Evolutionary conservation across 179 eudicot species (phyloP).

Genomic region (Beta lomatogona): DNA sequence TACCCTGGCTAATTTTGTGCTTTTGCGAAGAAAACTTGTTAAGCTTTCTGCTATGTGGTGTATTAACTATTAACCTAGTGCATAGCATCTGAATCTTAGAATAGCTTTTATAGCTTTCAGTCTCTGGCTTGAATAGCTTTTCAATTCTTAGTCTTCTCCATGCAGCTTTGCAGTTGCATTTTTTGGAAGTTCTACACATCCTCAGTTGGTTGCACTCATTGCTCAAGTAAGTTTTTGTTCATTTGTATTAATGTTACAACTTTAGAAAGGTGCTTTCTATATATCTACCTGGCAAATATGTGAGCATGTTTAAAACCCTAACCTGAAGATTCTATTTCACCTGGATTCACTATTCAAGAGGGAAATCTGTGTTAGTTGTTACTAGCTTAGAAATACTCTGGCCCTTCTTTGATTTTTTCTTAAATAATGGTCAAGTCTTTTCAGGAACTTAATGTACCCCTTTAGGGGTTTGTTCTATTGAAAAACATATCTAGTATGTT

Average conservation of each 20-base stretch:
- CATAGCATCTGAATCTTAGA: not conserved
- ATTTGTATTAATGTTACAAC: too few species aligned
- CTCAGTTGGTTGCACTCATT: slow-evolving; percentile 93
- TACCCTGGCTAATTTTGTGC: not conserved
- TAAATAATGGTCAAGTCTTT: too few species aligned
- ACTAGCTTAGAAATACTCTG: too few species aligned
- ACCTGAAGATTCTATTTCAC: too few species aligned
- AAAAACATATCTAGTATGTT: not conserved
- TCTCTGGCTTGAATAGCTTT: slow-evolving; percentile 11
- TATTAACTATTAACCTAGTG: too few species aligned
- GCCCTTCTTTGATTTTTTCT: too few species aligned
- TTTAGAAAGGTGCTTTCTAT: too few species aligned
- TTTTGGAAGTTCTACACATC: slow-evolving; percentile 72
- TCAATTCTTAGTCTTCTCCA: not conserved
- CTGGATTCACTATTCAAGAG: too few species aligned
- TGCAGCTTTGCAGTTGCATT: slow-evolving; percentile 91
- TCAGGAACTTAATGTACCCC: not conserved
- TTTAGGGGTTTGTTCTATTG: not conserved
- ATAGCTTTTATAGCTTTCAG: slow-evolving; percentile 9
- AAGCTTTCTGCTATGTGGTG: not conserved
- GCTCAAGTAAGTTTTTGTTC: slow-evolving; percentile 60
- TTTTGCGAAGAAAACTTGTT: not conserved
- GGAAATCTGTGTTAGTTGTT: too few species aligned
- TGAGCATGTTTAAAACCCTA: too few species aligned
- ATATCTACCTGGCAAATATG: too few species aligned